These are phyloP conservation scores for Sphaerulina musiva DNA, from an alignment of 2,329 filamentous ascomycete genomes.

Conservation along the genomic window DNA sequence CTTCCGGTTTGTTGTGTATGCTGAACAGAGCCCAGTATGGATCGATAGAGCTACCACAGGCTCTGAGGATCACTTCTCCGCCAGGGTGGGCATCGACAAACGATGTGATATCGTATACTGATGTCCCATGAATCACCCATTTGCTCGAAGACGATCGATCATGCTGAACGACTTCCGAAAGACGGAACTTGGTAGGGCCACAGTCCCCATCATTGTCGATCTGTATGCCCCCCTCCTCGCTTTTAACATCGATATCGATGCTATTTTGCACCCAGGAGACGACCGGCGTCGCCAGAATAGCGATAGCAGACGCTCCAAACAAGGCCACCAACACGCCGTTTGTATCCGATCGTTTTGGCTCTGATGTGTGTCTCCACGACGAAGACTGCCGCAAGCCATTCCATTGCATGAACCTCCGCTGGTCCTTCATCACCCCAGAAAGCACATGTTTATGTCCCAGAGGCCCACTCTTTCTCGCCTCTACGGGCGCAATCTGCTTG, in stretches of 20 bases:
- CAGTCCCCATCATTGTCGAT: neutral
- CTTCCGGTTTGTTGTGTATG: slow-evolving; percentile 60
- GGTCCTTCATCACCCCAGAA: slow-evolving; percentile 7
- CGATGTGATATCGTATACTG: slow-evolving; percentile 65
- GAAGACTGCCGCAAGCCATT: slow-evolving; percentile 16
- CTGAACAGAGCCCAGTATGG: slow-evolving; percentile 65
- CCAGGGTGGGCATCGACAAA: slow-evolving; percentile 61
- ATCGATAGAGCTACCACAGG: slow-evolving; percentile 59
- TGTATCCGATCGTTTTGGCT: slow-evolving; percentile 18
- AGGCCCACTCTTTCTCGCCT: slow-evolving; percentile 14
- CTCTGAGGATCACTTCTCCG: slow-evolving; percentile 60
- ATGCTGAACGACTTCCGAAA: slow-evolving; percentile 32
- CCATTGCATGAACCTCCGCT: slow-evolving; percentile 14
- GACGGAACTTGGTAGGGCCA: slow-evolving; percentile 13
- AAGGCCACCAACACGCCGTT: slow-evolving; percentile 15
- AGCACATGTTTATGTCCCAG: neutral
- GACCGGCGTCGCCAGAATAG: slow-evolving; percentile 19
- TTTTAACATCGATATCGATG: neutral
- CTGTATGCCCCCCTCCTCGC: neutral
- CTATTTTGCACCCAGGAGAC: slow-evolving; percentile 14
- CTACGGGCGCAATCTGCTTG: slow-evolving; percentile 19
- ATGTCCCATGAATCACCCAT: slow-evolving; percentile 59
- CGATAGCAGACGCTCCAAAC: slow-evolving; percentile 21
- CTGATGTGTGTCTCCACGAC: slow-evolving; percentile 10
- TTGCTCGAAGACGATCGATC: slow-evolving; percentile 44